These are phyloP conservation scores for Fagopyrum homotropicum DNA, from an alignment of 148 eudicot genomes.

Conservation along the genomic window DNA sequence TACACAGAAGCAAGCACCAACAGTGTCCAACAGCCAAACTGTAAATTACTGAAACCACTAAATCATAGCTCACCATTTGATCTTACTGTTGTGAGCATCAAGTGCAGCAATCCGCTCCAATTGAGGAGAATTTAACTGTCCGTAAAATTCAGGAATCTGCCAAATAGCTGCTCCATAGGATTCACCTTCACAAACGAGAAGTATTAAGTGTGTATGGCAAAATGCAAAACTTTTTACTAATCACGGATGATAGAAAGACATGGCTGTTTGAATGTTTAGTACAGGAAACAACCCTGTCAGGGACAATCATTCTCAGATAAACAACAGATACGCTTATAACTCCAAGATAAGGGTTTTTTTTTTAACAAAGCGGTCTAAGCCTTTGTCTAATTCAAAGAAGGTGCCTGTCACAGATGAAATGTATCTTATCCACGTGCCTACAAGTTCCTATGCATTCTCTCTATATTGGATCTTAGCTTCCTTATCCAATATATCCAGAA, in stretches of 20 bases:
- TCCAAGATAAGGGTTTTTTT: not conserved
- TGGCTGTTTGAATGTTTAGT: not conserved
- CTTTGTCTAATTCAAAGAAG: not conserved
- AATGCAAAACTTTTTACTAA: not conserved
- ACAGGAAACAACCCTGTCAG: not conserved
- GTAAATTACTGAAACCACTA: not conserved
- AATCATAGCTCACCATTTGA: conserved; percentile 56
- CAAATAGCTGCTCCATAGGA: conserved; percentile 91
- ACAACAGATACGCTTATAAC: not conserved
- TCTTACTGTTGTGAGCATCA: conserved; percentile 60
- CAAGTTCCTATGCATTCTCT: not conserved
- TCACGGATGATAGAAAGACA: not conserved
- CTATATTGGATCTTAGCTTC: not conserved
- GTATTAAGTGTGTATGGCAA: not conserved
- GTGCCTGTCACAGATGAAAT: not conserved
- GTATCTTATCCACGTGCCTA: not conserved
- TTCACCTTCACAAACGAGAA: conserved; percentile 54
- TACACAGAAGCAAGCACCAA: not conserved
- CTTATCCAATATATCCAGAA: not conserved
- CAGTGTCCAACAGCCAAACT: not conserved
- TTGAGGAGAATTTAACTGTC: conserved; percentile 88
- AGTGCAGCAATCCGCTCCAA: conserved; percentile 78
- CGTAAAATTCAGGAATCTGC: conserved; percentile 98
- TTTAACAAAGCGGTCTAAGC: no score
- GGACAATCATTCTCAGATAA: not conserved